Evolutionary conservation across 2,329 filamentous ascomycete species (phyloP), one percentile per base, ranked within the genome.

Genomic region (Graphilbum sp.): DNA sequence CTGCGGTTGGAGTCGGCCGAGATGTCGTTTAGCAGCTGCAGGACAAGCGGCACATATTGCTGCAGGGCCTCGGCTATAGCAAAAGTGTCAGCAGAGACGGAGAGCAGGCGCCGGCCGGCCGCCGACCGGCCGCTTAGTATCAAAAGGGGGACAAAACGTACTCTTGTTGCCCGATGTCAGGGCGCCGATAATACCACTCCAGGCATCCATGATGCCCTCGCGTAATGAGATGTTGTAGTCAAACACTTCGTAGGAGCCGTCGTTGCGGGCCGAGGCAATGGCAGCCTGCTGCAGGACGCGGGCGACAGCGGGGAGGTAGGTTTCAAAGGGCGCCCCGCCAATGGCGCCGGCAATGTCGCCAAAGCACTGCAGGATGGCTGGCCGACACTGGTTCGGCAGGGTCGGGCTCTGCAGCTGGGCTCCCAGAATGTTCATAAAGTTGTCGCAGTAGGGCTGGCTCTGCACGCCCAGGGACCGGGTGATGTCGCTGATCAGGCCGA

Each of bases 171-270:
- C 83, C 37, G 69, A 62, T 66, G 90, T 93, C 79, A 96, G 86
- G 38, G 90, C 86, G 56, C 88, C 77, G 54, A 98, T 86, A 47
- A 94, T 90, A 48, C 90, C 90, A 51, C 87, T 86, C 87, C 92
- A 98, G 25, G 90, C 90, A 67, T 98, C 90, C 79, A 96, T 94
- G 48, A 98, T 96, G 49, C 88, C 90, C 56, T 98, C 92, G 38
- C 90, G 79, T 35, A 98, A 71, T 17, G 87, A 94, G 46, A 93
- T 75, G 49, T 98, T 79, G 55, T 98, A 98, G 60, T 96, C 88
- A 41, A 87, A 79, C 81, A 96, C 93, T 61, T 98, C 90, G 50
- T 87, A 90, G 36, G 81, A 82, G 42, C 81, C 78, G 47, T 95
- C 86, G 21, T 76, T 69, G 40, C 75, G 75, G 32, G 83, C 74